Evolutionary conservation across 148 eudicot genomes (phyloP).

Genomic region (Mesembryanthemum crystallinum): DNA sequence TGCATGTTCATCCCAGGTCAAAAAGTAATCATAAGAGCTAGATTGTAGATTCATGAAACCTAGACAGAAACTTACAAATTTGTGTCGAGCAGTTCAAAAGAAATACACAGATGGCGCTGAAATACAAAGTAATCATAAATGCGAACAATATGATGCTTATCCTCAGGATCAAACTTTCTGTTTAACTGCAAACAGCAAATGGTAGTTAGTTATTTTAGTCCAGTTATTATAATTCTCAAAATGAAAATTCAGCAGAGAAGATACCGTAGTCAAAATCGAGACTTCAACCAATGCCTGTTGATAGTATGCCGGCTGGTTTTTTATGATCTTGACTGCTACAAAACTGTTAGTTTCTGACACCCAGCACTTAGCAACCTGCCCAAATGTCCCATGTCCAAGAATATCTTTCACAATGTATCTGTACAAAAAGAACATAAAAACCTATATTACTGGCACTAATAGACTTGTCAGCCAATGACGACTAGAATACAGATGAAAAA

Average conservation of each 20-base stretch:
- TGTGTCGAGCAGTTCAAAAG: constrained; percentile 84
- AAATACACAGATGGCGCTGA: constrained; percentile 87
- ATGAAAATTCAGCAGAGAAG: constrained; percentile 19
- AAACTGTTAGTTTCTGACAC: constrained; percentile 73
- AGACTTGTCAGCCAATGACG: constrained; percentile 1
- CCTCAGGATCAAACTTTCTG: constrained; percentile 89
- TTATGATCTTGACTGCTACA: constrained; percentile 87
- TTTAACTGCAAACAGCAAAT: constrained; percentile 55
- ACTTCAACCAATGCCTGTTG: constrained; percentile 98
- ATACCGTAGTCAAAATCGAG: constrained; percentile 78
- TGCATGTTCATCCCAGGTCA: constrained; percentile 11
- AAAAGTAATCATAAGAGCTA: constrained; percentile 9
- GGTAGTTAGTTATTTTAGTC: constrained; percentile 16
- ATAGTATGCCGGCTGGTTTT: constrained; percentile 95
- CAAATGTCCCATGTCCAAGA: constrained; percentile 98
- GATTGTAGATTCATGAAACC: background rate
- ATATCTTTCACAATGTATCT: constrained; percentile 93
- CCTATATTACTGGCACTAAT: background rate
- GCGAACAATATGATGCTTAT: constrained; percentile 96
- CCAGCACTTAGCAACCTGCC: constrained; percentile 99
- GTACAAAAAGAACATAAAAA: constrained; percentile 23
- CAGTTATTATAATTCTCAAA: constrained; percentile 9
- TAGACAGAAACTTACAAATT: constrained; percentile 65
- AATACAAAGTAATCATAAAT: constrained; percentile 87
- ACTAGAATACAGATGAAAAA: background rate